Evolutionary conservation across 2,329 filamentous ascomycete species (phyloP).

Genomic region (Aspergillus amoenus): DNA sequence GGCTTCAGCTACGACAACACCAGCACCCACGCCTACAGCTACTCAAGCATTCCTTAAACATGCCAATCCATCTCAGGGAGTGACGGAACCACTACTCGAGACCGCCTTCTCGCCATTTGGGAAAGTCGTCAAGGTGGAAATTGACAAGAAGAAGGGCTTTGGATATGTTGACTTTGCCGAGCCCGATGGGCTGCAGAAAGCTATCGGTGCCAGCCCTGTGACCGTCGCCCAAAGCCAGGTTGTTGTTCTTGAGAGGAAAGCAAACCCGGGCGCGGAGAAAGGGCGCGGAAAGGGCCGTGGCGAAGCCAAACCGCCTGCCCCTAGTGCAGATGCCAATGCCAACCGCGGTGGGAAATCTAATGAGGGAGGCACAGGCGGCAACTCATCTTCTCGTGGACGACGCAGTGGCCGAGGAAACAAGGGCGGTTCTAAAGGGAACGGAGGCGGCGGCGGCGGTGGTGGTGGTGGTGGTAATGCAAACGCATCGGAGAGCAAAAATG

Average conservation of each 20-base stretch:
- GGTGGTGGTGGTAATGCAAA: conserved; percentile 9
- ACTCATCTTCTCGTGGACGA: conserved; percentile 18
- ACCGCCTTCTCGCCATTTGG: conserved; percentile 74
- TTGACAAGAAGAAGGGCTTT: conserved; percentile 92
- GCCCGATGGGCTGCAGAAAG: conserved; percentile 69
- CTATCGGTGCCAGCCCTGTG: conserved; percentile 77
- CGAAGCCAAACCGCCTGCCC: conserved; percentile 19
- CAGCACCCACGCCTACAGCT: conserved; percentile 25
- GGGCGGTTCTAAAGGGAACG: conserved; percentile 14
- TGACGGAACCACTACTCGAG: conserved; percentile 78
- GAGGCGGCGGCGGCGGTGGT: conserved; percentile 7
- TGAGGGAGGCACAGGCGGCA: conserved; percentile 18
- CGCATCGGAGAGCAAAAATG: conserved; percentile 12
- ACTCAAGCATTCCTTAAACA: conserved; percentile 71
- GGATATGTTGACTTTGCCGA: conserved; percentile 88
- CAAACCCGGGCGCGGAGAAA: conserved; percentile 34
- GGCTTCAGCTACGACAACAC: conserved; percentile 7
- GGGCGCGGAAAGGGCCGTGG: conserved; percentile 31
- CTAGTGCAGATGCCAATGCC: conserved; percentile 7
- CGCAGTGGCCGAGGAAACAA: conserved; percentile 21
- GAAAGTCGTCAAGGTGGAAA: conserved; percentile 74
- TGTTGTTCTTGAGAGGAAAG: conserved; percentile 70
- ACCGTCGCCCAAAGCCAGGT: conserved; percentile 81
- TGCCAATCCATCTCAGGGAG: conserved; percentile 84
- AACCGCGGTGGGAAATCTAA: conserved; percentile 10